These are phyloP conservation scores for Silybum marianum DNA, from an alignment of 129 eudicot species.

Conservation along the genomic window DNA sequence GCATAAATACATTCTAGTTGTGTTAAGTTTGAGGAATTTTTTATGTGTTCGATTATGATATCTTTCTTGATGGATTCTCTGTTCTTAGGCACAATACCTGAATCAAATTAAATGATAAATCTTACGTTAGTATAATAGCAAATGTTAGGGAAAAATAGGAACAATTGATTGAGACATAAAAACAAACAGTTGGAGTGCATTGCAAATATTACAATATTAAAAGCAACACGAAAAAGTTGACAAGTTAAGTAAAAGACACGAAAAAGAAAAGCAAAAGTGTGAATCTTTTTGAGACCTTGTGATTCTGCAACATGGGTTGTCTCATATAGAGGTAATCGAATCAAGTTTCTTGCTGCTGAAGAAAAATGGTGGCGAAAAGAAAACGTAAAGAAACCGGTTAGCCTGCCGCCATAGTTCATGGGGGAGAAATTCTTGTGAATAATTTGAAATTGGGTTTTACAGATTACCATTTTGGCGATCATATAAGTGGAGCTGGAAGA, in stretches of 20 bases:
- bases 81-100: constrained; percentile 4
- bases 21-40: constrained; percentile 46
- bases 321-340: not conserved
- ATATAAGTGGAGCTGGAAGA: too few relatives aligned
- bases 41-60: constrained; percentile 33
- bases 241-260: too few relatives aligned
- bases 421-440: not conserved
- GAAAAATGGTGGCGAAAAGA: not conserved
- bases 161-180: constrained; percentile 3
- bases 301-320: constrained; percentile 21
- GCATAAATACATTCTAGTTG: constrained; percentile 57
- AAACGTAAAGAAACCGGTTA: constrained; percentile 5
- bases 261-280: not conserved
- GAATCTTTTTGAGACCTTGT: constrained; percentile 15
- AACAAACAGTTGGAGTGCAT: constrained; percentile 29
- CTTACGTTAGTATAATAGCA: not conserved
- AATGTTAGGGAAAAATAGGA: too few relatives aligned
- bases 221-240: not conserved
- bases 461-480: constrained; percentile 2
- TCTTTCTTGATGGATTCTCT: constrained; percentile 10
- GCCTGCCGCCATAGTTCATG: constrained; percentile 10
- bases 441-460: not conserved
- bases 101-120: constrained; percentile 2
- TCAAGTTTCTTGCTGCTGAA: constrained; percentile 7
- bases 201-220: not conserved